phyloP scores from a whole-genome alignment of 495 filamentous ascomycete genomes.

The Pseudotulostoma volvatum region DNA sequence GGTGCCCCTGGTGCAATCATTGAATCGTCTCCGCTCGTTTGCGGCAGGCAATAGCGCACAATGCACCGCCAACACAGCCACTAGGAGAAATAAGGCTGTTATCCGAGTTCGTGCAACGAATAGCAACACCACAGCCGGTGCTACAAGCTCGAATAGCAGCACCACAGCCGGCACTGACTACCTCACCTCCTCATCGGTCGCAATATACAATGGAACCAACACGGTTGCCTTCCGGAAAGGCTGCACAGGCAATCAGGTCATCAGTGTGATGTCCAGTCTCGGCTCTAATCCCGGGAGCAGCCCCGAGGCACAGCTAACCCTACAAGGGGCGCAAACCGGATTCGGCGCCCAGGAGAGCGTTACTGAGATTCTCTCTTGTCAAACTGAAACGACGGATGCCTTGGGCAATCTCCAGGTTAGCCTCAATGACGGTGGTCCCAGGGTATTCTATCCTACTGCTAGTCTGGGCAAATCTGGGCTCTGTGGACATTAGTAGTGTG shows the following conservation, averaged over 20 bases:
- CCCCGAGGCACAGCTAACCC: slow-evolving; percentile 15
- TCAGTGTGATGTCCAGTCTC: slow-evolving; percentile 10
- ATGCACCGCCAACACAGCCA: slow-evolving; percentile 3
- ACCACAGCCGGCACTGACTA: slow-evolving; percentile 2
- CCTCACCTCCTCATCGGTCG: slow-evolving; percentile 6
- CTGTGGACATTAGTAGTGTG: not conserved
- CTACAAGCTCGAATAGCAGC: slow-evolving; percentile 34
- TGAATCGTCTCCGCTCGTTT: slow-evolving; percentile 8
- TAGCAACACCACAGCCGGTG: slow-evolving; percentile 29
- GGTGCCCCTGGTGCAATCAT: slow-evolving; percentile 5
- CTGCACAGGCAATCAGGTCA: slow-evolving; percentile 10
- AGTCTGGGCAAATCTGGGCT: not conserved
- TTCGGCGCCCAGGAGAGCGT: slow-evolving; percentile 12
- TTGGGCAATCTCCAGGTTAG: slow-evolving; percentile 13
- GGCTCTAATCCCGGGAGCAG: slow-evolving; percentile 16
- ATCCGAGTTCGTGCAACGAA: not conserved
- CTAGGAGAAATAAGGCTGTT: no score
- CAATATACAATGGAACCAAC: slow-evolving; percentile 8
- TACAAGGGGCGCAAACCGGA: slow-evolving; percentile 25
- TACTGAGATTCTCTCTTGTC: slow-evolving; percentile 11
- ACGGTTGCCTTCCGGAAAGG: slow-evolving; percentile 10
- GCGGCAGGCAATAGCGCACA: slow-evolving; percentile 7
- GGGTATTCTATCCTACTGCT: slow-evolving; percentile 4
- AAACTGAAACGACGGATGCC: slow-evolving; percentile 13
- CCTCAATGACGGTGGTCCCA: slow-evolving; percentile 14